These are phyloP conservation scores for Pythium brachiatum DNA, from an alignment of 352 stramenopile species.

Conservation along the genomic window DNA sequence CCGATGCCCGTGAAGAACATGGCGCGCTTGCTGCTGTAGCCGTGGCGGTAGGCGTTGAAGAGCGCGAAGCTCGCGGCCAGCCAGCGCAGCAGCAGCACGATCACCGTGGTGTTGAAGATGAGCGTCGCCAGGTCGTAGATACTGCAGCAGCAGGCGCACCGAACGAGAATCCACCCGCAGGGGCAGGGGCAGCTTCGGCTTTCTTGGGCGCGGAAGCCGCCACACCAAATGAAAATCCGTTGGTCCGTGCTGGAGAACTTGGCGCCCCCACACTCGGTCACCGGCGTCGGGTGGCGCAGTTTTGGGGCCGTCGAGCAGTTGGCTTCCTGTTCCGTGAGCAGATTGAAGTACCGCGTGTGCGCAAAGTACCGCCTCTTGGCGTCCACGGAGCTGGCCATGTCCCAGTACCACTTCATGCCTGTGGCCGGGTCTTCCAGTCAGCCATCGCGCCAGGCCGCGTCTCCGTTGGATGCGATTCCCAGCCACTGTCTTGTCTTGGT, in stretches of 20 bases:
- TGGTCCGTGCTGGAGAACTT: conserved; percentile 14
- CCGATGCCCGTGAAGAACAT: conserved; percentile 27
- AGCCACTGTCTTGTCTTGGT: conserved; percentile 42
- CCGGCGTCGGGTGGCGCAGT: conserved; percentile 6
- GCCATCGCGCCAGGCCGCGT: conserved; percentile 37
- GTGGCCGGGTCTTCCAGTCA: conserved; percentile 34
- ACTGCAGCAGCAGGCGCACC: conserved; percentile 26
- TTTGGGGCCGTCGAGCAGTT: conserved; percentile 23
- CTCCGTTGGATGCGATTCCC: background rate
- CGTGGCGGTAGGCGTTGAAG: conserved; percentile 9
- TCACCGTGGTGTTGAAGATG: conserved; percentile 44
- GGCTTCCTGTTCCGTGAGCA: conserved; percentile 22
- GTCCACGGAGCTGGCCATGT: conserved; percentile 29
- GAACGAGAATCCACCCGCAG: conserved; percentile 31
- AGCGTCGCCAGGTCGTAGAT: conserved; percentile 45
- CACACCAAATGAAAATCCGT: conserved; percentile 19
- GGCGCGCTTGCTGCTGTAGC: conserved; percentile 17
- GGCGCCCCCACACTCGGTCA: conserved; percentile 15
- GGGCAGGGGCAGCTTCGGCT: conserved; percentile 8
- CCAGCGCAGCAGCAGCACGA: conserved; percentile 39
- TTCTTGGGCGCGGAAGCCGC: background rate
- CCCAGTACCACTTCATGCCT: conserved; percentile 26
- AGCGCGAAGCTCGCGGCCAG: conserved; percentile 34
- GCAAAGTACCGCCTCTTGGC: conserved; percentile 14
- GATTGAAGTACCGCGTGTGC: conserved; percentile 35